Evolutionary conservation across 2,329 filamentous ascomycete genomes (phyloP), one percentile per base, ranked within the genome.

Genomic region (Zasmidium cellare): DNA sequence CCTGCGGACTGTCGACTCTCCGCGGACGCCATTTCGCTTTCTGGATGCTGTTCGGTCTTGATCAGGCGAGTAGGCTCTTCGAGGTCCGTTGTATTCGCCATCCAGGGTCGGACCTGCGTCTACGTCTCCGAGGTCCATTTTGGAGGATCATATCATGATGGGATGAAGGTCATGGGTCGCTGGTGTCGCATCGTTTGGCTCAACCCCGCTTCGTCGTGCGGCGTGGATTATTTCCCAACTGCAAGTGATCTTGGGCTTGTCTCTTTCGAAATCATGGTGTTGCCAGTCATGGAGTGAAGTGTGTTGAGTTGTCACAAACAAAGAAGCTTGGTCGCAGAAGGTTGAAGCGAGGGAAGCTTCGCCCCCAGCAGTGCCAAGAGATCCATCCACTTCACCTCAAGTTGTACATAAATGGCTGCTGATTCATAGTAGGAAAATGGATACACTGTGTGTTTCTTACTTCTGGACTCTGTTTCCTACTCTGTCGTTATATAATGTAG

Each of bases 401-500:
- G n/a, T n/a, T n/a, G n/a, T n/a, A n/a, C n/a, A n/a, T n/a, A n/a
- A n/a, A n/a, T n/a, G n/a, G n/a, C n/a, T n/a, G n/a, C n/a, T n/a
- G n/a, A n/a, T n/a, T n/a, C n/a, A n/a, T n/a, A n/a, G n/a, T n/a
- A n/a, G n/a, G n/a, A n/a, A n/a, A n/a, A n/a, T n/a, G n/a, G n/a
- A n/a, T n/a, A n/a, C n/a, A n/a, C n/a, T n/a, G n/a, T n/a, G n/a
- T n/a, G n/a, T n/a, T n/a, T n/a, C n/a, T n/a, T n/a, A n/a, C n/a
- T n/a, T n/a, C n/a, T n/a, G n/a, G n/a, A n/a, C 25, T 28, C 25
- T 28, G 25, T 28, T 28, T 28, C 25, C 6, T 28, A 28, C 25
- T 11, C 25, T 56, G 25, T 53, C 41, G 28, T 23, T 57, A 57
- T 28, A 47, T 58, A 23, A 63, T 60, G n/a, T 49, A 63, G 2